Base-by-base conservation (phyloP, 352 stramenopile genomes). In the Albugo candida region DNA sequence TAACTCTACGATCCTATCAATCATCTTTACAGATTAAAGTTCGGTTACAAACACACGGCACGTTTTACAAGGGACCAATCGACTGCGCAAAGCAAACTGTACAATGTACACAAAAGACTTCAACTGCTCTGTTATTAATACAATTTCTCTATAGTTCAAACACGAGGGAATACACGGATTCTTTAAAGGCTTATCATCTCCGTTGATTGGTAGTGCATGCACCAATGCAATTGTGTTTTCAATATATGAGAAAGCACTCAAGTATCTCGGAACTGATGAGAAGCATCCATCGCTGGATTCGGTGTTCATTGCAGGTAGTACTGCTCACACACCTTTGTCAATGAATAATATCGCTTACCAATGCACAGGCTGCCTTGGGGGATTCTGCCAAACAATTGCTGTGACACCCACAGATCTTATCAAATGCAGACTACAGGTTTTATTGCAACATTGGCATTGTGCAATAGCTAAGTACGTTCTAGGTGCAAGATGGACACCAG, bases 221-320 rank as follows among this genome's bases (percentile, higher is more conserved):
- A 87, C 73, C n/a, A 92, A 86, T 54, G 78, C 78, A 21, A 77
- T 88, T 49, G 80, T 92, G 67, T 92, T 92, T 55, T 72, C 73
- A 11, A 63, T 68, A 11, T 87, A 88, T 38, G 78, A 87, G 54
- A 69, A 69, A 46, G 79, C 69, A 42, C 55, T 87, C 11, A 67
- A 65, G 13, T 42, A 63, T 20, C 16, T 55, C 21, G 41, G 51
- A 20, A 21, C 3, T 24, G 19, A 11, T 5, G 24, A n/a, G 2
- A 17, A 8, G 6, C 17, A 12, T 11, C 42, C 49, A 5, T 14
- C 41, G 38, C 60, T 92, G 4, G 56, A 60, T 48, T 85, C 78
- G 4, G 71, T 92, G 18, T 75, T 83, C 31, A 65, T 61, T 38
- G 76, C 76, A 18, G 76, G 57, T 65, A 44, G 13, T 50, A 27